phyloP scores from a whole-genome alignment of 139 green algal genomes.

The Pycnococcus provasolii region DNA sequence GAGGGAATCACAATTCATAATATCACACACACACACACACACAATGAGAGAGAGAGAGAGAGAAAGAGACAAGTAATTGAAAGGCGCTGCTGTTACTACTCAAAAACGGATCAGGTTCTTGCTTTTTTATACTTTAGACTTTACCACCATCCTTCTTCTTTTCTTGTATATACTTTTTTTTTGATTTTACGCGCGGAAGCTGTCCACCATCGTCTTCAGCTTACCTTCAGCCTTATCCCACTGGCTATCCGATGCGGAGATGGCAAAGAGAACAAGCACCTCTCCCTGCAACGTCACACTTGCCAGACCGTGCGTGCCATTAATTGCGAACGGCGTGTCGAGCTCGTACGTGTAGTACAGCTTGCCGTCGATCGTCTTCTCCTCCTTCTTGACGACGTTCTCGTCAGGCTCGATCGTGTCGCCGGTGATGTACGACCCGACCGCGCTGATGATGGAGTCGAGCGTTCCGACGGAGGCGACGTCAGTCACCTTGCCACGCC shows the following conservation, averaged over 20 bases:
- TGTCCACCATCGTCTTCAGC: conserved; percentile 2
- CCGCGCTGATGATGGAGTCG: conserved; percentile 11
- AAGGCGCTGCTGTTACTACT: too few relatives aligned
- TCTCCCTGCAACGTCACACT: background rate
- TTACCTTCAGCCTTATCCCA: background rate
- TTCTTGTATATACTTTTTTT: too few relatives aligned
- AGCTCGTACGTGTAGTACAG: conserved; percentile 26
- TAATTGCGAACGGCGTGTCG: conserved; percentile 15
- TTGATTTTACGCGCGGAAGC: background rate
- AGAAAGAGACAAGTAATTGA: too few relatives aligned
- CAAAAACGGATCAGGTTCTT: too few relatives aligned
- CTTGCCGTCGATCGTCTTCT: conserved; percentile 7
- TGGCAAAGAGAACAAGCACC: background rate
- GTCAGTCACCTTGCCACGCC: background rate
- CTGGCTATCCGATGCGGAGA: conserved; percentile 11
- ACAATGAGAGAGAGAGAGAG: too few relatives aligned
- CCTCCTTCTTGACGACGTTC: background rate
- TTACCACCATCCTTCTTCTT: too few relatives aligned
- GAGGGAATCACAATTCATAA: too few relatives aligned
- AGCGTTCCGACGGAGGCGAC: conserved; percentile 9
- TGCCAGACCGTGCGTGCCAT: conserved; percentile 7
- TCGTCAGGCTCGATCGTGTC: conserved; percentile 20
- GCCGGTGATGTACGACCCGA: conserved; percentile 21
- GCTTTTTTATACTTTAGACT: too few relatives aligned
- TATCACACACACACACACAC: too few relatives aligned